Base-by-base conservation (phyloP, 345 rosid genomes). In the Psidium friedrichsthalianum region DNA sequence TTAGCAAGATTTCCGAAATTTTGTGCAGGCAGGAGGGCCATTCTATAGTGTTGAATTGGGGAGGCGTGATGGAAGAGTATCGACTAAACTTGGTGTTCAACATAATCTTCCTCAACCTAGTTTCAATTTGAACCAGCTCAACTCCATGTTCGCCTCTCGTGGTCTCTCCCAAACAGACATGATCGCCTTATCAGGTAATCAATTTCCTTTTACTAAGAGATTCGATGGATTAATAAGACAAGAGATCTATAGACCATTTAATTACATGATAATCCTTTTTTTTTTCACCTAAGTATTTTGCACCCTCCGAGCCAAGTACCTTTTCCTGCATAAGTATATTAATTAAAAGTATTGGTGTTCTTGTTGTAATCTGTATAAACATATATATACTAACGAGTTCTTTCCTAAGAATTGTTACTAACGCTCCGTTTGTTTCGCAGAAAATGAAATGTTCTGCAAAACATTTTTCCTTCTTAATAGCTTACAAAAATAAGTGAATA, bases 131-230 rank as follows among this genome's bases (percentile, higher is more conserved):
- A 87, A 92, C 87, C 94, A 95, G 86, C 96, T 96, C 56, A 95
- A 92, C 81, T 14, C 90, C n/a, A 85, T 94, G 92, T 96, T 96
- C 83, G 85, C 89, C 74, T 59, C 86, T 8, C 92, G 91, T 82
- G 95, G 94, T 52, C 95, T 96, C 78, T 22, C 85, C 69, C 99
- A 95, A 84, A 92, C 96, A 21, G 98, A 96, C 49, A 91, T 96
- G 98, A 88, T 96, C 27, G 99, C 99, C 1, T 89, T 96, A 47
- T 96, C 99, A 85, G 99, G 98, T 96, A 89, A 15, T 8, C 5
- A 56, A 18, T 51, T 51, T 52, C 78, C 14, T 8, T 51, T 18
- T 56, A 57, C 1, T 32, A 47, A 7, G 25, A 20, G 6, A 13
- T 22, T 4, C 61, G 36, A 10, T 47, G 47, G 44, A 52, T 29